phyloP scores from a whole-genome alignment of 371 early-diverging fungal genomes.

The Mucor indicus region DNA sequence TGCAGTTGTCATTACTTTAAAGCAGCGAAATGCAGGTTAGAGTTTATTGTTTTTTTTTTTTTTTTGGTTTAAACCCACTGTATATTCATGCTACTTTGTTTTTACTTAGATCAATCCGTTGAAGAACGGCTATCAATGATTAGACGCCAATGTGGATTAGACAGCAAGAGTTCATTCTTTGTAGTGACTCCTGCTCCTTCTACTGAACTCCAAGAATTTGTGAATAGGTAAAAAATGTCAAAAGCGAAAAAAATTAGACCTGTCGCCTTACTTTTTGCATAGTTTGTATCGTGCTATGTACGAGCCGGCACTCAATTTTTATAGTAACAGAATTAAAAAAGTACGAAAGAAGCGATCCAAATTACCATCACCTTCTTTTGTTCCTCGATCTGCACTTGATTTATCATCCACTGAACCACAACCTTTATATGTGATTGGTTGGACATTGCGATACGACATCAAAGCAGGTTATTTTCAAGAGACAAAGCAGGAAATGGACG shows the following conservation, averaged over 20 bases:
- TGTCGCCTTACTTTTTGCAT: not conserved
- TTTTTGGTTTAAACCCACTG: too few species aligned
- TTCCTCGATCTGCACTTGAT: slow-evolving; percentile 22
- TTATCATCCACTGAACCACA: slow-evolving; percentile 34
- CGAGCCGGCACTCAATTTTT: slow-evolving; percentile 68
- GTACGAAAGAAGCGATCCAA: slow-evolving; percentile 68
- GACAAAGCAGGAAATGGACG: slow-evolving; percentile 75
- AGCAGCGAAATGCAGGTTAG: slow-evolving; percentile 52
- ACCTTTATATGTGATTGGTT: slow-evolving; percentile 60
- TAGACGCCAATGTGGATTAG: slow-evolving; percentile 64
- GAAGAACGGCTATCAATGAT: slow-evolving; percentile 66
- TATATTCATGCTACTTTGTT: too few species aligned
- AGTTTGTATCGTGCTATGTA: slow-evolving; percentile 67
- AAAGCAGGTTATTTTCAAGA: slow-evolving; percentile 78
- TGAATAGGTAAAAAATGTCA: slow-evolving; percentile 57
- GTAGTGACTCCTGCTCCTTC: slow-evolving; percentile 50
- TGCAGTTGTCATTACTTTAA: slow-evolving; percentile 66
- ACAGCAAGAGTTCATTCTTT: slow-evolving; percentile 62
- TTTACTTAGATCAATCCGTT: slow-evolving; percentile 46
- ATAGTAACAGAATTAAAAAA: slow-evolving; percentile 71
- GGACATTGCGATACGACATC: slow-evolving; percentile 81
- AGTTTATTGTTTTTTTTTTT: too few species aligned
- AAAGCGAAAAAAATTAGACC: not conserved
- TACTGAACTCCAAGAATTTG: slow-evolving; percentile 62
- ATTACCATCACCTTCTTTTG: slow-evolving; percentile 51